Evolutionary conservation across 129 eudicot species (phyloP).

Genomic region (Pseudognaphalium luteoalbum): DNA sequence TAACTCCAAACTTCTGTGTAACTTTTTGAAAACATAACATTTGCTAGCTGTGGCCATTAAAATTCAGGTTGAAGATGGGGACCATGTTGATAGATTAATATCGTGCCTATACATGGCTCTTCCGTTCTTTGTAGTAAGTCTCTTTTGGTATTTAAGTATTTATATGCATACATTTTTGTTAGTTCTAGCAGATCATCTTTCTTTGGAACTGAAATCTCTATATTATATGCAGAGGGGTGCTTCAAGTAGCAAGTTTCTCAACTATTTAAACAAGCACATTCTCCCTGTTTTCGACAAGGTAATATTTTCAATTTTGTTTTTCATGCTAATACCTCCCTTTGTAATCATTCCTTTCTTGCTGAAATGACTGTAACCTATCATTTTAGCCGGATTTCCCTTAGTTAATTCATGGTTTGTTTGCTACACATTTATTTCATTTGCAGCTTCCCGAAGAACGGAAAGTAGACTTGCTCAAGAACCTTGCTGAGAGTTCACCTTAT

Average conservation of each 20-base stretch:
- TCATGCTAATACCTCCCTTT: background rate
- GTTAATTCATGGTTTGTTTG: conserved; percentile 12
- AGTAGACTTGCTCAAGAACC: conserved; percentile 87
- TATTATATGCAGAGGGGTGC: conserved; percentile 80
- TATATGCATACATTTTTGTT: background rate
- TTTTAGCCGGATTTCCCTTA: background rate
- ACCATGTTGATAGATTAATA: conserved; percentile 81
- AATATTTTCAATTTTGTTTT: background rate
- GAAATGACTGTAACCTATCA: background rate
- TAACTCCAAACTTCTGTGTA: conserved; percentile 13
- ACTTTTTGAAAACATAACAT: conserved; percentile 15
- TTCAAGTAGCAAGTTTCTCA: conserved; percentile 88
- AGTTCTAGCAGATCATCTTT: conserved; percentile 4
- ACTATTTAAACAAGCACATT: conserved; percentile 80
- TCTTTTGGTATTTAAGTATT: background rate
- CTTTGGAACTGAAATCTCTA: conserved; percentile 17
- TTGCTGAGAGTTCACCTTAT: conserved; percentile 91
- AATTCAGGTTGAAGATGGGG: conserved; percentile 79
- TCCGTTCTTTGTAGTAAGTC: conserved; percentile 71
- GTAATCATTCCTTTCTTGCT: background rate
- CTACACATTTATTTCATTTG: background rate
- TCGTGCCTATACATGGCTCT: conserved; percentile 91
- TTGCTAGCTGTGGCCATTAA: conserved; percentile 19
- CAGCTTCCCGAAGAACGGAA: conserved; percentile 87
- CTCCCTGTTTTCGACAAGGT: conserved; percentile 90